Conservation (phyloP, 768 basidiomycete genomes). For the Roridomyces roridus region DNA sequence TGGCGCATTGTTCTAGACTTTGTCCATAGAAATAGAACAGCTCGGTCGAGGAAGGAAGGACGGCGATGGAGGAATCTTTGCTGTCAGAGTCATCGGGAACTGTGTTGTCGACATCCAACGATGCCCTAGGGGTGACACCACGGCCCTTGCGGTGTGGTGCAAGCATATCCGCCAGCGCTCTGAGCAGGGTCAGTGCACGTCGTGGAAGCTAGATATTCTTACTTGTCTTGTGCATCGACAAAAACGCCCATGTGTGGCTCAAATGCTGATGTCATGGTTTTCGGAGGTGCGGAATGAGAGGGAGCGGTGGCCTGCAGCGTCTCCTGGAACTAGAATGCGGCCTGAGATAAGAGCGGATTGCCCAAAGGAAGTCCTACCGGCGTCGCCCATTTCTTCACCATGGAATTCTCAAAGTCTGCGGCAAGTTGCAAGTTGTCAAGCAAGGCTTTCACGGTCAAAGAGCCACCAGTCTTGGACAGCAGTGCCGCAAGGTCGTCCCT, state of each 20-base stretch:
- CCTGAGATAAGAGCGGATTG: not conserved
- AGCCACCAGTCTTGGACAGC: constrained; percentile 77
- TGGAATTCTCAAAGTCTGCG: constrained; percentile 84
- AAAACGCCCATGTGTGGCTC: constrained; percentile 93
- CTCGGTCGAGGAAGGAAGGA: constrained; percentile 93
- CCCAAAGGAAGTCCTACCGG: constrained; percentile 49
- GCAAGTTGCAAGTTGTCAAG: constrained; percentile 89
- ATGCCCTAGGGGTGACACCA: constrained; percentile 56
- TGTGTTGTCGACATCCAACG: constrained; percentile 62
- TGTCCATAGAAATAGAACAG: constrained; percentile 98
- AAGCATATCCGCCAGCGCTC: constrained; percentile 91
- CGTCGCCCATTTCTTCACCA: constrained; percentile 83
- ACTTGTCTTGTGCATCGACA: constrained; percentile 97
- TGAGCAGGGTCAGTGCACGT: constrained; percentile 33
- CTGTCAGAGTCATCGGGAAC: constrained; percentile 46
- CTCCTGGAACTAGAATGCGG: constrained; percentile 58
- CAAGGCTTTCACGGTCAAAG: constrained; percentile 76
- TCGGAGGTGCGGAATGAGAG: constrained; percentile 57
- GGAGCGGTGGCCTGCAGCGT: constrained; percentile 63
- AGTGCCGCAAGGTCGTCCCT: constrained; percentile 88
- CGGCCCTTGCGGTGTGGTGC: constrained; percentile 72
- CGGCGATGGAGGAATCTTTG: constrained; percentile 59
- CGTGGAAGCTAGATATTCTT: constrained; percentile 22
- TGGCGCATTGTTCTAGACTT: constrained; percentile 92
- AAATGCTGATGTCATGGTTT: constrained; percentile 86